Conservation (phyloP, 352 stramenopile species). For the Pythium angustatum region DNA sequence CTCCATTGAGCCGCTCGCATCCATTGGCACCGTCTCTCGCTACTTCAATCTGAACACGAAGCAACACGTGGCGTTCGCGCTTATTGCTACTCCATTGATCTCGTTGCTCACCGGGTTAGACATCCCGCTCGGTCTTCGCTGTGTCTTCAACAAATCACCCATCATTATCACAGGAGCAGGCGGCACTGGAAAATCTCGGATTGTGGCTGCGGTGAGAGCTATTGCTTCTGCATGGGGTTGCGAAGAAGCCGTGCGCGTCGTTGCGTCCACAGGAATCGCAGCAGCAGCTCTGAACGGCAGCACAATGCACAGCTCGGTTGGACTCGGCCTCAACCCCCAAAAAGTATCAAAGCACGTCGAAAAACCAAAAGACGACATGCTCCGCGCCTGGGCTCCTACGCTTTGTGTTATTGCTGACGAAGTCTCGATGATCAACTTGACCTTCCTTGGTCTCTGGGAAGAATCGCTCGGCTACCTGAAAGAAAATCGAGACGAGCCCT, state of each 20-base stretch:
- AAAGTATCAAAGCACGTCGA: neutral
- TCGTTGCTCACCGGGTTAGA: neutral
- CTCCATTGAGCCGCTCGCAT: too few species aligned
- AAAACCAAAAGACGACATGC: neutral
- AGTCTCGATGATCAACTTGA: too few species aligned
- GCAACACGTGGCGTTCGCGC: neutral
- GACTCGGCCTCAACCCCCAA: neutral
- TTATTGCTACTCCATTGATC: neutral
- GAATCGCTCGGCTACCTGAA: too few species aligned
- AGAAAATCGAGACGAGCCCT: too few species aligned
- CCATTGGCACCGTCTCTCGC: too few species aligned
- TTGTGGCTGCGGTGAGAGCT: neutral
- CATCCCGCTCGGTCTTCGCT: neutral
- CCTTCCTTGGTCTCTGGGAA: too few species aligned
- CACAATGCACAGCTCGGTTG: neutral
- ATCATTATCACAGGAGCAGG: neutral
- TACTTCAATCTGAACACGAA: too few species aligned
- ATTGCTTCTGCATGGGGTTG: neutral
- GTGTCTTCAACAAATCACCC: neutral
- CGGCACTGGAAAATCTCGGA: neutral
- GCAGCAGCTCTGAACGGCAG: neutral
- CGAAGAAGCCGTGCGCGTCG: neutral
- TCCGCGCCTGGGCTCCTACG: neutral
- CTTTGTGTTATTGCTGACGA: constrained; percentile 20
- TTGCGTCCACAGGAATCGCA: neutral